Evolutionary conservation across 2,329 filamentous ascomycete species (phyloP), one percentile per base, ranked within the genome.

Genomic region (Aspergillus ochraceoroseus): DNA sequence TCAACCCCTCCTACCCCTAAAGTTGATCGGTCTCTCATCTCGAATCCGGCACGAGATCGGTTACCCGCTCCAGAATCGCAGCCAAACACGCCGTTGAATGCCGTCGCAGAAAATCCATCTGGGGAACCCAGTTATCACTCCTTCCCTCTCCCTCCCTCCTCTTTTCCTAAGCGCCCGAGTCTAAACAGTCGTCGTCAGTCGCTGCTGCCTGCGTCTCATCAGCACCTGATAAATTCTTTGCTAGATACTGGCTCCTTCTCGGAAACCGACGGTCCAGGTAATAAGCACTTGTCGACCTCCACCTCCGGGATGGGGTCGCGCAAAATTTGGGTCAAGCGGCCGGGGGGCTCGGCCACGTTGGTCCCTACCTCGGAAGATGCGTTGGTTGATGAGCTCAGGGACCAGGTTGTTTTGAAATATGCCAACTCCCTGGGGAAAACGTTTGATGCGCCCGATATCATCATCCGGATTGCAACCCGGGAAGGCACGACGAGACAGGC

Each of bases 311-410:
- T 66, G 64, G 53, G 64, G 42, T 55, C 57, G 37, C 65, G 87
- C 62, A 95, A 94, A 73, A 82, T 96, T 55, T 98, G 92, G 92
- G 90, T 96, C 61, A 92, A 85, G 71, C 78, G 90, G 56, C 85
- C 85, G 13, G 77, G 83, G 50, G 85, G 82, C 44, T 95, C 90
- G 41, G 81, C 90, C 26, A 98, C 92, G 9, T 74, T 92, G 56
- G 83, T 98, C 40, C 80, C 83, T 46, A 85, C 94, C 55, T 76
- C 80, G 53, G 85, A 94, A 57, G 87, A 94, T 56, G 88, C 95
- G 59, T 70, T 96, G 54, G 89, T 96, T 42, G 92, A 98, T 64
- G 90, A 95, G 66, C 83, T 95, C 47, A 84, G 90, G 54, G 92
- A 95, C 54, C 80, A 87, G 73, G 92, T 96, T 42, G 71, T 96